Conservation (phyloP, 2,329 filamentous ascomycete genomes). For the Shiraia sp. region DNA sequence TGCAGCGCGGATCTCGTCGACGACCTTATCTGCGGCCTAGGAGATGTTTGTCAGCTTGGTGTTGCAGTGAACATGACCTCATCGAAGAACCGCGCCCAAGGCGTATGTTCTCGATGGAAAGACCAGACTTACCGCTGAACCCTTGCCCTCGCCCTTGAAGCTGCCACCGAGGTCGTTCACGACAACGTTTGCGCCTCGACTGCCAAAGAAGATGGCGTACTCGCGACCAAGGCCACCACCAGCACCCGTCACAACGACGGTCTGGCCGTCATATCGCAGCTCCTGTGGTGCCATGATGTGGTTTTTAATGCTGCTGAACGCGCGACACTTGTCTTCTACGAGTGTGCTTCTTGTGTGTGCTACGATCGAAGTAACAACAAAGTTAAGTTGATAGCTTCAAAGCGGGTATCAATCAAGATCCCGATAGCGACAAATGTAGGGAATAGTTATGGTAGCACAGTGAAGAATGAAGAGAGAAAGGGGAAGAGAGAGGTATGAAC, state of each 20-base stretch:
- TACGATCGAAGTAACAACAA: conserved; percentile 6
- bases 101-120: no score
- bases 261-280: conserved; percentile 84
- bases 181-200: conserved; percentile 88
- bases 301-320: conserved; percentile 3
- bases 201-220: conserved; percentile 88
- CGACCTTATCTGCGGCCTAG: conserved; percentile 80
- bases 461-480: conserved; percentile 1
- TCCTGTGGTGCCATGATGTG: conserved; percentile 47
- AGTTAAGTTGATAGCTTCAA: conserved; percentile 2
- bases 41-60: conserved; percentile 12
- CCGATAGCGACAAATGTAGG: conserved; percentile 5
- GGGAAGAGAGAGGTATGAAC: conserved; percentile 1
- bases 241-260: conserved; percentile 84
- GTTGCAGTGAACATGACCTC: not conserved
- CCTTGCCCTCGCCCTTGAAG: conserved; percentile 89
- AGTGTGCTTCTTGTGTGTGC: conserved; percentile 5
- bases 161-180: conserved; percentile 95
- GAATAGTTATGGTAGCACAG: not conserved
- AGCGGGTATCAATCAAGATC: conserved; percentile 23
- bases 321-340: no score
- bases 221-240: conserved; percentile 81
- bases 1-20: conserved; percentile 79
- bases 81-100: no score
- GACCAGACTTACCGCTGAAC: conserved; percentile 70